A percentile compares a stretch with the other conserved stretches of the same genome.
Evolutionary conservation across 805 yeast species (phyloP).

Genomic region (Tetrapisispora pingtungensis): DNA sequence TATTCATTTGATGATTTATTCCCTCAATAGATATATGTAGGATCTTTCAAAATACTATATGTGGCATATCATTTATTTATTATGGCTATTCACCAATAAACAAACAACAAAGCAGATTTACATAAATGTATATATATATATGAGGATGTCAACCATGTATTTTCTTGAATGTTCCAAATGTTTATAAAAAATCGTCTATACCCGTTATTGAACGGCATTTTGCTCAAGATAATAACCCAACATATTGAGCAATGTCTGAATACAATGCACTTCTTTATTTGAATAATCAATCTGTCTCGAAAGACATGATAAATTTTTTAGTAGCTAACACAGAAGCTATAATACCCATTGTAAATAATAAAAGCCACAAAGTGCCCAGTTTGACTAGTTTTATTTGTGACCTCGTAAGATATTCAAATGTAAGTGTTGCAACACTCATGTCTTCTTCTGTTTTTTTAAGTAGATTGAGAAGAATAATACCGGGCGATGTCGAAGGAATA

Average conservation of each 20-base stretch:
- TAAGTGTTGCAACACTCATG: conserved; percentile 92
- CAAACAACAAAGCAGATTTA: neutral
- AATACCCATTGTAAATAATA: conserved; percentile 13
- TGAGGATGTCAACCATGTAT: no score
- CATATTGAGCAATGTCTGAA: conserved; percentile 8
- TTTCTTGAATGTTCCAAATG: no score
- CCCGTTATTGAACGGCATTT: no score
- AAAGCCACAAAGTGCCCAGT: conserved; percentile 29
- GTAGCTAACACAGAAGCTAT: conserved; percentile 22
- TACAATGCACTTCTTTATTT: conserved; percentile 23
- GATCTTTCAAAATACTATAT: no score
- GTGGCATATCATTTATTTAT: no score
- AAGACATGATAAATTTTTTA: conserved; percentile 24
- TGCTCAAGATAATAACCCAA: neutral
- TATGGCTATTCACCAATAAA: no score
- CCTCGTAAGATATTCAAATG: conserved; percentile 73
- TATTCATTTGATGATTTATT: no score
- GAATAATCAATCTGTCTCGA: conserved; percentile 20
- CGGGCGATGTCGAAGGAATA: conserved; percentile 83
- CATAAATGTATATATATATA: neutral
- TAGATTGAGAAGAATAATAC: conserved; percentile 65
- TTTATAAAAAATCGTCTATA: no score
- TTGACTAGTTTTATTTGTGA: conserved; percentile 58
- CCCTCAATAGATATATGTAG: no score
- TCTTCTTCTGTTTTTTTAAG: conserved; percentile 76